phyloP scores from a whole-genome alignment of 1,284 basidiomycete species.

The Pascua sp. region DNA sequence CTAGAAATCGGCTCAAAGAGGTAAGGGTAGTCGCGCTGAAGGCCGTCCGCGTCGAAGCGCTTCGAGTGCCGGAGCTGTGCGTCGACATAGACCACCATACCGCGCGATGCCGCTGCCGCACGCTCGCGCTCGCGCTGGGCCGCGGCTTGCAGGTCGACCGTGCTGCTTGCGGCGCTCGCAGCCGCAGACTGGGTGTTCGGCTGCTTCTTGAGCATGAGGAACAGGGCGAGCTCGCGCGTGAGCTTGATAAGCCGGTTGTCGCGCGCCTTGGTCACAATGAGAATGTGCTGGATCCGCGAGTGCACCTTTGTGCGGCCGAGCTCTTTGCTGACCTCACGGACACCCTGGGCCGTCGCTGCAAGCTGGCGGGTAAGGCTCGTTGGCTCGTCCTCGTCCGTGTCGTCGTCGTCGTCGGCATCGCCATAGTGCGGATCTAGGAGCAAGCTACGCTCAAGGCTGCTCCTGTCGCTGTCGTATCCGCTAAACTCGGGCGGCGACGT shows the following conservation, averaged over 20 bases:
- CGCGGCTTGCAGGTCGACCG: too few relatives aligned
- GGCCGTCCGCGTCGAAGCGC: conserved; percentile 89
- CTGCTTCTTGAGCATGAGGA: conserved; percentile 74
- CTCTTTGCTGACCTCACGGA: conserved; percentile 98
- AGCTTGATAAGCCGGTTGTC: conserved; percentile 95
- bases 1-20: conserved; percentile 70
- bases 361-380: conserved; percentile 81
- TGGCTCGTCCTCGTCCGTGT: conserved; percentile 57
- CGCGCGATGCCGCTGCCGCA: conserved; percentile 5
- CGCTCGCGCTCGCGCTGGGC: background rate
- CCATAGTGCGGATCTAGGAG: background rate
- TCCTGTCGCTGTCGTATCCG: background rate
- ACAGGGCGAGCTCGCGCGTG: conserved; percentile 90
- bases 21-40: conserved; percentile 80
- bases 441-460: background rate
- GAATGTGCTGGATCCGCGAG: conserved; percentile 83
- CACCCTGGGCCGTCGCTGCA: conserved; percentile 94
- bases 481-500: background rate
- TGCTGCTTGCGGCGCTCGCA: conserved; percentile 51
- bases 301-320: conserved; percentile 93
- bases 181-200: conserved; percentile 8
- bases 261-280: conserved; percentile 96
- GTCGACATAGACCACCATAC: conserved; percentile 70
- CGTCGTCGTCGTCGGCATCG: conserved; percentile 10
- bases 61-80: conserved; percentile 84